Conservation (phyloP, 805 yeast genomes). For the Starmerella kuoi region DNA sequence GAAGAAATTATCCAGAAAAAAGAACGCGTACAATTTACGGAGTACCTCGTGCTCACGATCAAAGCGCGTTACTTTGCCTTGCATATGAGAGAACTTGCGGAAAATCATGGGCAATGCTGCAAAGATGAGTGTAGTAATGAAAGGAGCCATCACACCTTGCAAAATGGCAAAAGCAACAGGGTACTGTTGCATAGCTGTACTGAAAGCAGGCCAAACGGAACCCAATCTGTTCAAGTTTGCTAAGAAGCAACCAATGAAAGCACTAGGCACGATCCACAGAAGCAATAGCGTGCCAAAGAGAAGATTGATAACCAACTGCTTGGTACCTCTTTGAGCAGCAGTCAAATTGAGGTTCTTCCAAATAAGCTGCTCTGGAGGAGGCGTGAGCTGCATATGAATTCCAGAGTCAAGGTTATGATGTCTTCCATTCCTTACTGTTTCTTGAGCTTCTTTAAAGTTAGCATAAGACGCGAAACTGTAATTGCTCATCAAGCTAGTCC, state of each 20-base stretch:
- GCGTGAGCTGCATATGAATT: conserved; percentile 23
- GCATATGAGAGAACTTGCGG: conserved; percentile 30
- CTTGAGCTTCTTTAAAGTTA: conserved; percentile 1
- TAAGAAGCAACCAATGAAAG: conserved; percentile 32
- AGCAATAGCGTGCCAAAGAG: conserved; percentile 25
- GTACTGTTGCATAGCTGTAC: conserved; percentile 22
- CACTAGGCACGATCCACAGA: conserved; percentile 32
- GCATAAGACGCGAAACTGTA: conserved; percentile 29
- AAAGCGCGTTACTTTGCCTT: conserved; percentile 30
- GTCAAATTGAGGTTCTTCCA: conserved; percentile 29
- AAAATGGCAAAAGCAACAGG: conserved; percentile 27
- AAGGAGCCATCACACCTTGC: conserved; percentile 32
- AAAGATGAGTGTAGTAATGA: conserved; percentile 28
- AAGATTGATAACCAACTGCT: conserved; percentile 28
- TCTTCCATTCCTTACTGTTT: neutral
- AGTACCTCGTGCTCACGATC: conserved; percentile 31
- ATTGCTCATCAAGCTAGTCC: conserved; percentile 9
- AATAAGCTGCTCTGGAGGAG: conserved; percentile 29
- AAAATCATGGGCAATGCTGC: conserved; percentile 28
- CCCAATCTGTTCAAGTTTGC: conserved; percentile 31
- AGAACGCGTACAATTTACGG: conserved; percentile 30
- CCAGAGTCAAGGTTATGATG: conserved; percentile 21
- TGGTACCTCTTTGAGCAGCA: conserved; percentile 24
- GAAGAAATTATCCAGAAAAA: conserved; percentile 31
- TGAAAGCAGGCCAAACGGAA: conserved; percentile 29